phyloP scores from a whole-genome alignment of 2,329 filamentous ascomycete species.

The Cercospora zeina region DNA sequence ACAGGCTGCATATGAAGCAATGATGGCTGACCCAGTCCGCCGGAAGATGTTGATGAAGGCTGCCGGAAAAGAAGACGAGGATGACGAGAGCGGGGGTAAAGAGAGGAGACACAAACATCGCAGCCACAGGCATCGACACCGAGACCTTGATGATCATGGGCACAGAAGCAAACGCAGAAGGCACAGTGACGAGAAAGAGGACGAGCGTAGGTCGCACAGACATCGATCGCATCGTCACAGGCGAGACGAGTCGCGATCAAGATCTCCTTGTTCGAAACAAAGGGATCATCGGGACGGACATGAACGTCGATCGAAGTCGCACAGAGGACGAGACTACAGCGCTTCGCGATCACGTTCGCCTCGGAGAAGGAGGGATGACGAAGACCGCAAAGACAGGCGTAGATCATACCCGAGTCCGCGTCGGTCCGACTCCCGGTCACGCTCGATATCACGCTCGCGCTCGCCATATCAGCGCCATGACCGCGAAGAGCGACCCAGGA shows the following conservation, averaged over 20 bases:
- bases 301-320: constrained; percentile 29
- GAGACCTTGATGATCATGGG: constrained; percentile 36
- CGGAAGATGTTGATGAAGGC: constrained; percentile 64
- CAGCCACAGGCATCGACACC: constrained; percentile 31
- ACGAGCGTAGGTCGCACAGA: constrained; percentile 37
- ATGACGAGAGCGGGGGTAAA: constrained; percentile 33
- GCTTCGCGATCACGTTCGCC: constrained; percentile 44
- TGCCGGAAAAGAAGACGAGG: constrained; percentile 38
- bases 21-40: constrained; percentile 75
- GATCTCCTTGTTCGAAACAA: constrained; percentile 31
- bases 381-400: constrained; percentile 37
- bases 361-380: constrained; percentile 40
- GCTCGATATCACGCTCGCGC: constrained; percentile 40
- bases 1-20: constrained; percentile 52
- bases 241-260: constrained; percentile 26
- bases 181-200: constrained; percentile 38
- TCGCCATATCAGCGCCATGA: constrained; percentile 34
- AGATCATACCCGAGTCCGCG: constrained; percentile 40
- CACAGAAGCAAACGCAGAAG: constrained; percentile 40
- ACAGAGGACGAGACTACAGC: constrained; percentile 34
- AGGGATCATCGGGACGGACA: constrained; percentile 28
- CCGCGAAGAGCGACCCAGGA: constrained; percentile 23
- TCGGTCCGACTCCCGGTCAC: constrained; percentile 39
- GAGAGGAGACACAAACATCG: constrained; percentile 37
- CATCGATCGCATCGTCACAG: constrained; percentile 37